Evolutionary conservation across 805 yeast species (phyloP).

Genomic region (Candida manassasensis): DNA sequence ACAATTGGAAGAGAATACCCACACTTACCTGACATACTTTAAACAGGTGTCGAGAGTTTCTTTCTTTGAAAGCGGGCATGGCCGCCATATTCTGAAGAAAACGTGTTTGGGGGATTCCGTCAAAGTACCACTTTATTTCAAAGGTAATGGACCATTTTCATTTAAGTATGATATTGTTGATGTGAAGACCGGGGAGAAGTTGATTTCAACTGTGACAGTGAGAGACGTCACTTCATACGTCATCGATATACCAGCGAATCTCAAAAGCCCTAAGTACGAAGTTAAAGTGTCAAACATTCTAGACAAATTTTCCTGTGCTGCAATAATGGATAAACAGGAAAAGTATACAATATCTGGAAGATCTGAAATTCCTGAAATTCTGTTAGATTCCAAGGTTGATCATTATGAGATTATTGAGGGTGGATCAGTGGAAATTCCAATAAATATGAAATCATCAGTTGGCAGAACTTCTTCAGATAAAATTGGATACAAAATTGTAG

Average conservation of each 20-base stretch:
- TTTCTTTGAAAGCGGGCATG: slow-evolving; percentile 17
- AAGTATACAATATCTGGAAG: slow-evolving; percentile 55
- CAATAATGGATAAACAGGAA: slow-evolving; percentile 61
- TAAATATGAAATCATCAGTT: slow-evolving; percentile 30
- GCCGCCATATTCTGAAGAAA: slow-evolving; percentile 13
- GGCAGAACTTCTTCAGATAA: slow-evolving; percentile 25
- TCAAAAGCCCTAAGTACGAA: slow-evolving; percentile 68
- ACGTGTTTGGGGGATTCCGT: slow-evolving; percentile 28
- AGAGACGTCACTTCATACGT: slow-evolving; percentile 27
- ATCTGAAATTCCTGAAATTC: slow-evolving; percentile 55
- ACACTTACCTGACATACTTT: slow-evolving; percentile 64
- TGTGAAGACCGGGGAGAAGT: slow-evolving; percentile 18
- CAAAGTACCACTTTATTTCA: slow-evolving; percentile 51
- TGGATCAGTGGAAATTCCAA: slow-evolving; percentile 52
- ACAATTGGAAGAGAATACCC: slow-evolving; percentile 30
- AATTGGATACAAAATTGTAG: slow-evolving; percentile 28
- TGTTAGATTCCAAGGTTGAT: slow-evolving; percentile 19
- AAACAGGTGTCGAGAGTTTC: slow-evolving; percentile 56
- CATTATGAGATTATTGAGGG: slow-evolving; percentile 56
- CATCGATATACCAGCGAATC: slow-evolving; percentile 52
- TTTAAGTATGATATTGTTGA: slow-evolving; percentile 67
- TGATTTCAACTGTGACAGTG: slow-evolving; percentile 25
- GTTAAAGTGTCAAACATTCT: slow-evolving; percentile 58
- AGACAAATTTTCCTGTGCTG: slow-evolving; percentile 77
- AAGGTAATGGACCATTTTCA: slow-evolving; percentile 77